Percentiles rank a stretch among this genome's conserved stretches.
phyloP scores from a whole-genome alignment of 164 flowering plant genomes.

The Magnolia sinica region DNA sequence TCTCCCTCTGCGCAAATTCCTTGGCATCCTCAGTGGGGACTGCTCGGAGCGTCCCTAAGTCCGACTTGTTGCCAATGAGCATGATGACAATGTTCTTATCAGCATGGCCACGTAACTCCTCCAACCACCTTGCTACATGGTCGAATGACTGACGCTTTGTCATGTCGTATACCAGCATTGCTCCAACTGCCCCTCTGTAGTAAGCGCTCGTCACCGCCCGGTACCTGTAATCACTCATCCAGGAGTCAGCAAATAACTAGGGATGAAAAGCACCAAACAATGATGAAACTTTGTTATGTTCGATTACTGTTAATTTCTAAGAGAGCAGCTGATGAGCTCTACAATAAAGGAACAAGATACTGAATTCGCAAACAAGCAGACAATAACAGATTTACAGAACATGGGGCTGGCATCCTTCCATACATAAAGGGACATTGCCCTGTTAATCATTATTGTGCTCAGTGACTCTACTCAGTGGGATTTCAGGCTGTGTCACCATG shows the following conservation, averaged over 20 bases:
- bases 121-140: slow-evolving; percentile 76
- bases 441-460: neutral
- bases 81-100: slow-evolving; percentile 18
- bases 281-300: too few relatives aligned
- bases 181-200: slow-evolving; percentile 76
- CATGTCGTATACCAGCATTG: slow-evolving; percentile 75
- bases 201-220: slow-evolving; percentile 86
- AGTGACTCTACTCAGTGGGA: too few relatives aligned
- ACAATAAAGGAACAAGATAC: neutral
- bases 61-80: slow-evolving; percentile 46
- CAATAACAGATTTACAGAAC: neutral
- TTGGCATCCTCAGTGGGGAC: slow-evolving; percentile 70
- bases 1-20: slow-evolving; percentile 70
- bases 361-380: neutral
- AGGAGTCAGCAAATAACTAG: neutral
- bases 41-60: slow-evolving; percentile 51
- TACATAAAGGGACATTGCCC: neutral
- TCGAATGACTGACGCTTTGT: slow-evolving; percentile 73
- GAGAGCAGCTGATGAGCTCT: too few relatives aligned
- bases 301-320: too few relatives aligned
- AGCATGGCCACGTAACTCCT: slow-evolving; percentile 68
- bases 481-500: too few relatives aligned
- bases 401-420: too few relatives aligned
- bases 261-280: neutral
- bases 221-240: slow-evolving; percentile 35